Conservation (phyloP, 352 stramenopile species). For the Poterioochromonas sp. region DNA sequence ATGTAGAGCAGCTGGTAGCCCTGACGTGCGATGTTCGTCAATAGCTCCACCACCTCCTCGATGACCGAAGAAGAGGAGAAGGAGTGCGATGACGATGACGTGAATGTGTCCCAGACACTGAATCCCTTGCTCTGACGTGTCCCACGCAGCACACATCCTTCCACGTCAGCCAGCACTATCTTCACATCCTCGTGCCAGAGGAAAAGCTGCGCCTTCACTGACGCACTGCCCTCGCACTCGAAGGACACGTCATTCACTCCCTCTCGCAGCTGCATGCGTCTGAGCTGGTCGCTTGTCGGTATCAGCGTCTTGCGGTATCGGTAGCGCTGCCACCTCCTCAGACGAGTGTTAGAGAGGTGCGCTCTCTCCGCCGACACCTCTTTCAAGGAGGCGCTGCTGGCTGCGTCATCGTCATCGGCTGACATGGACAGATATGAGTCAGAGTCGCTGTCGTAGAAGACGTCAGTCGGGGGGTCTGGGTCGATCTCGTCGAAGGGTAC, state of each 20-base stretch:
- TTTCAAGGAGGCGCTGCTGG: not conserved
- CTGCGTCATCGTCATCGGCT: not conserved
- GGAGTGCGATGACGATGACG: no score
- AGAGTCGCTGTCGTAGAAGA: conserved; percentile 1
- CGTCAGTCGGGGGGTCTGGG: not conserved
- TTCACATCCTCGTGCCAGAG: not conserved
- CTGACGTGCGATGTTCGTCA: no score
- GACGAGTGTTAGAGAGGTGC: no score
- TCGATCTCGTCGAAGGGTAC: not conserved
- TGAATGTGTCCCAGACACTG: no score
- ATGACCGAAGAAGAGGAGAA: no score
- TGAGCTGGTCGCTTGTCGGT: not conserved
- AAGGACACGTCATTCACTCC: not conserved
- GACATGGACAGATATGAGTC: not conserved
- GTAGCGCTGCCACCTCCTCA: not conserved
- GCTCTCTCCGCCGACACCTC: no score
- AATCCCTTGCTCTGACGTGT: no score
- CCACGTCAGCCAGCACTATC: not conserved
- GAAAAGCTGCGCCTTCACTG: not conserved
- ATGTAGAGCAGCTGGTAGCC: no score
- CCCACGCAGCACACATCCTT: no score
- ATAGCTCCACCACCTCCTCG: no score
- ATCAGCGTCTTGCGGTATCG: not conserved
- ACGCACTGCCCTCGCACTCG: not conserved
- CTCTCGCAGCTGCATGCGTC: not conserved